Evolutionary conservation across 83 land plant species (phyloP), one percentile per base, ranked within the genome.

Genomic region (Isoetes engelmannii): DNA sequence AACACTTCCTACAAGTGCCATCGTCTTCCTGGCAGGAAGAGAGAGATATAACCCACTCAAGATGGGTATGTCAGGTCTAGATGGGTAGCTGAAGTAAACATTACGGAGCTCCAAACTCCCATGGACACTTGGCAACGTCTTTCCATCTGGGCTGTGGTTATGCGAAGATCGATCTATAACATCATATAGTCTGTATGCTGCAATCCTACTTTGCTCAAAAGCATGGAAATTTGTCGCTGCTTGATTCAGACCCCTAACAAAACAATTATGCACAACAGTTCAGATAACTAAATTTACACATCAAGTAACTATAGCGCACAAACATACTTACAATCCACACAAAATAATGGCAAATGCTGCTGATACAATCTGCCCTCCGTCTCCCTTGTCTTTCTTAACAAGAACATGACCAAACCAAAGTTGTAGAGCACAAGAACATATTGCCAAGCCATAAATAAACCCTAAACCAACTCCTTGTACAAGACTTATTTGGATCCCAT

Each of bases 141-240:
- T 81, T 60, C 89, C 97, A 4, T 88, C 96, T 6, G 86, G 79
- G 76, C 78, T 79, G 17, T 69, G 80, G 19, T 72, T 63, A 56
- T 87, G 71, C 47, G 85, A 75, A 71, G 97, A 83, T 44, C 96
- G 82, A 68, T 88, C 88, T 72, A 91, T 88, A 86, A 94, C 87
- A 80, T 94, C 99, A 82, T 75, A 94, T 20, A 94, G 84, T 75
- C 99, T 88, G 69, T 88, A 85, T 0, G 99, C 99, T 76, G 99
- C 97, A 76, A 91, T 88, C 45, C 96, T 77, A 4, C 97, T 96
- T 83, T 94, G 99, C 72, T 94, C 99, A 80, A 94, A 94, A 5
- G 99, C 93, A 75, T 88, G 95, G 74, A 95, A 95, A 71, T 95
- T 95, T 76, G 99, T 95, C n/a, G 99, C 97, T 44, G 99, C 99